Evolutionary conservation across 2,329 filamentous ascomycete species (phyloP).

Genomic region (Colletotrichum trifolii): DNA sequence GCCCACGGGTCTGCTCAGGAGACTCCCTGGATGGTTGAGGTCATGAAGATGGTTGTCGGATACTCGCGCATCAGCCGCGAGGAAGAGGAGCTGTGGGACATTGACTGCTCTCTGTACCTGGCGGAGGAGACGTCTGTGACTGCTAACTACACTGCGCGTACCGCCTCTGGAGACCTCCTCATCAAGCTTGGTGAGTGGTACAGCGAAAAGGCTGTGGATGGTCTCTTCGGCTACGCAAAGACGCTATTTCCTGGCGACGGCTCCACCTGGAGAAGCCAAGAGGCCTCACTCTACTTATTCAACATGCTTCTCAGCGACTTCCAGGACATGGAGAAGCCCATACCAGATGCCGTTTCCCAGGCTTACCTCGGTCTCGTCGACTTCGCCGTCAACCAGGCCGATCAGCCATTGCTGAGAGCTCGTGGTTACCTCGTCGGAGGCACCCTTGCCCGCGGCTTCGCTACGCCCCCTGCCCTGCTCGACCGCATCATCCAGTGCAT

Average conservation of each 20-base stretch:
- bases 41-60: slow-evolving; percentile 85
- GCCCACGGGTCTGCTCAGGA: slow-evolving; percentile 68
- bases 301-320: slow-evolving; percentile 88
- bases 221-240: slow-evolving; percentile 81
- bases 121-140: slow-evolving; percentile 95
- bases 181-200: slow-evolving; percentile 96
- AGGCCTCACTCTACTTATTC: slow-evolving; percentile 85
- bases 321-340: slow-evolving; percentile 77
- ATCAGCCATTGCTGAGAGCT: slow-evolving; percentile 83
- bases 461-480: slow-evolving; percentile 73
- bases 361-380: slow-evolving; percentile 85
- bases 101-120: slow-evolving; percentile 94
- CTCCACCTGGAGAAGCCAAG: slow-evolving; percentile 71
- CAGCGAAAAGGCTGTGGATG: slow-evolving; percentile 78
- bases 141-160: slow-evolving; percentile 94
- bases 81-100: slow-evolving; percentile 95
- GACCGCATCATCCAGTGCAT: slow-evolving; percentile 82
- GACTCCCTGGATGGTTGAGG: slow-evolving; percentile 85
- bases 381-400: slow-evolving; percentile 75
- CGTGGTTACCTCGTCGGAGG: slow-evolving; percentile 90
- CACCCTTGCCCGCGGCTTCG: slow-evolving; percentile 76
- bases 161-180: slow-evolving; percentile 89
- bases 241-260: slow-evolving; percentile 72
- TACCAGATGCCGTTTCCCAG: slow-evolving; percentile 75
- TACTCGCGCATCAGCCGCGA: slow-evolving; percentile 93